Evolutionary conservation across 2,329 filamentous ascomycete species (phyloP), one percentile per base, ranked within the genome.

Genomic region (Colletotrichum destructivum): DNA sequence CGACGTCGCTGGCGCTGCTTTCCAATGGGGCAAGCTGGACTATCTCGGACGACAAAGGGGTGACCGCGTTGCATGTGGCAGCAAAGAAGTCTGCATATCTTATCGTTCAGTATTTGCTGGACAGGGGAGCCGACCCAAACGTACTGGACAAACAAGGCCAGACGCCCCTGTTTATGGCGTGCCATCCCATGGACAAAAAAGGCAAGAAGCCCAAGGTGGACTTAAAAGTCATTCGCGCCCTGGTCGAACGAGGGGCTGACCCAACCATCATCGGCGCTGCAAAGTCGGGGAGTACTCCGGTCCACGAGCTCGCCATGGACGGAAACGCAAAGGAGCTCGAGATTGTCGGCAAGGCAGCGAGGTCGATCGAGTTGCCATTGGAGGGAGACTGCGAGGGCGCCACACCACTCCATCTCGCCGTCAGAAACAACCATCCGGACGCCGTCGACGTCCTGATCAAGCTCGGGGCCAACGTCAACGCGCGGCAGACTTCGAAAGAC

Each of bases 61-160:
- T 40, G 21, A 62, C 31, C 15, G 23, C 66, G 12, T 44, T 74
- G 13, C 63, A 74, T 47, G 26, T 54, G n/a, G 66, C 72, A 9
- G 65, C 49, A 2, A 21, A 59, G 3, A 52, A 31, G 2, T 72
- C 52, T 12, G 49, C 61, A 8, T 49, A 35, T 42, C 59, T 31
- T 18, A 44, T 72, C 16, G 60, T 59, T 1, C 35, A 64, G 23
- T 67, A 65, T 18, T 54, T 72, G 44, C 59, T 70, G 9, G 59
- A 69, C 18, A 69, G 46, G n/a, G 70, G 70, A 9, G 70, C 70
- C 12, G 70, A 72, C 38, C 42, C 60, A 18, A 55, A 72, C 38
- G 60, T 56, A 23, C 47, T 31, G 18, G 66, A 72, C 42, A 65
- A 35, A 15, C 26, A 21, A 18, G 42, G 49, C 26, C 62, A 51